Conservation (phyloP, 1,284 basidiomycete genomes). For the Melampsora americana region DNA sequence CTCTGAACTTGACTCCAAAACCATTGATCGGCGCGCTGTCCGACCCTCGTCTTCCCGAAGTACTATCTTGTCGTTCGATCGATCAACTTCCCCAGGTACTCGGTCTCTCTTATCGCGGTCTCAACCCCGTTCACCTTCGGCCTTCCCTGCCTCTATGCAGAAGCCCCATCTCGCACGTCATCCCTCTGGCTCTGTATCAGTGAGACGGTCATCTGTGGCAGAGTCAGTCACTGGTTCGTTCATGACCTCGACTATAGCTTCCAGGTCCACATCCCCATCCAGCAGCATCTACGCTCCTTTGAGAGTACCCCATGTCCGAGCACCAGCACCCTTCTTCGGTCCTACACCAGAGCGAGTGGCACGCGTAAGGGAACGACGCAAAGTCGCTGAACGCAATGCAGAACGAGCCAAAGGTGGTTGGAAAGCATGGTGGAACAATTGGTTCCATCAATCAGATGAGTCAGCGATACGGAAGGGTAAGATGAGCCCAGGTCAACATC, state of each 20-base stretch:
- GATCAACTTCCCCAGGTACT: conserved; percentile 11
- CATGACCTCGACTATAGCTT: conserved; percentile 20
- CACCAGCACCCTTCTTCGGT: conserved; percentile 41
- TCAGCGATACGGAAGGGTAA: conserved; percentile 23
- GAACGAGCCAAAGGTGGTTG: conserved; percentile 38
- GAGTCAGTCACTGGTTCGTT: conserved; percentile 13
- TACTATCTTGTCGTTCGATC: neutral
- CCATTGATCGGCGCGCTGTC: neutral
- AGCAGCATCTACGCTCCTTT: conserved; percentile 36
- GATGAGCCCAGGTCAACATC: neutral
- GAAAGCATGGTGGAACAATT: conserved; percentile 43
- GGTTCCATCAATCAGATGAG: conserved; percentile 40
- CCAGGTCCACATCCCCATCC: conserved; percentile 33
- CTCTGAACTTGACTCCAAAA: neutral
- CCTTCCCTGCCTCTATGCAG: conserved; percentile 22
- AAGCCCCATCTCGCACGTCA: neutral
- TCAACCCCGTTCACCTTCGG: conserved; percentile 7
- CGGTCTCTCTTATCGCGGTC: conserved; percentile 9
- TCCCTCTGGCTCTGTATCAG: neutral
- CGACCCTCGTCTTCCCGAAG: conserved; percentile 1
- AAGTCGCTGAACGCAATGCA: conserved; percentile 37
- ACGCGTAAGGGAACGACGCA: conserved; percentile 23
- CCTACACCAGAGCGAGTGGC: conserved; percentile 35
- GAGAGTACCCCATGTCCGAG: conserved; percentile 26
- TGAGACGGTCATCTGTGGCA: conserved; percentile 6